Percentiles rank a stretch among this genome's conserved stretches.
These are phyloP conservation scores for Hortiboletus campestris DNA, from an alignment of 768 basidiomycete species.

Conservation along the genomic window DNA sequence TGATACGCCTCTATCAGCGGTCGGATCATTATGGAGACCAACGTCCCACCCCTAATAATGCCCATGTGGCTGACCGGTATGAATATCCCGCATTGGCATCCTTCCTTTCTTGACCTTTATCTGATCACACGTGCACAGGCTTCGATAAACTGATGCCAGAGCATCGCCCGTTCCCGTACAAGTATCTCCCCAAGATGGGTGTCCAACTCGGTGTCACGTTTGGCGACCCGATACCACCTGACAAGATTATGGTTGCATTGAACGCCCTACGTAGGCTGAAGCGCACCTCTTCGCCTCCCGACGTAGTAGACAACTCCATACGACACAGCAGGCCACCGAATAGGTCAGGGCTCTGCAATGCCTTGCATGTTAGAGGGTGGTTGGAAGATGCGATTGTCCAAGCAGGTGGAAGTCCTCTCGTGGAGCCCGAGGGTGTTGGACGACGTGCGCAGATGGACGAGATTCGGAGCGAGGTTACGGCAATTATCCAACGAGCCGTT, in stretches of 20 bases:
- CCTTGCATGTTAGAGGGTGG: slow-evolving; percentile 10
- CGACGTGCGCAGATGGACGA: slow-evolving; percentile 30
- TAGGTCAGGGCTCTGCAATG: not conserved
- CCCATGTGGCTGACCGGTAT: slow-evolving; percentile 93
- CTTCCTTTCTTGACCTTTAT: not conserved
- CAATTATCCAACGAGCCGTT: slow-evolving; percentile 50
- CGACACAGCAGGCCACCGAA: not conserved
- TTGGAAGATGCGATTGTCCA: slow-evolving; percentile 3
- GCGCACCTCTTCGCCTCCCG: not conserved
- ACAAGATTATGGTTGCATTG: slow-evolving; percentile 33
- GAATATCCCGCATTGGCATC: slow-evolving; percentile 2
- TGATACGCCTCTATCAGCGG: slow-evolving; percentile 47
- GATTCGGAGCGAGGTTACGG: slow-evolving; percentile 54
- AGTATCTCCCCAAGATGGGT: slow-evolving; percentile 63
- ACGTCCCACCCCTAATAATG: slow-evolving; percentile 71
- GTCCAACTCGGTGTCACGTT: slow-evolving; percentile 72
- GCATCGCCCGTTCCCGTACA: slow-evolving; percentile 71
- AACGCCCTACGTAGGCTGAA: slow-evolving; percentile 1
- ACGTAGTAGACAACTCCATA: not conserved
- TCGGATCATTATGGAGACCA: slow-evolving; percentile 73
- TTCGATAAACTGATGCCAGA: slow-evolving; percentile 93
- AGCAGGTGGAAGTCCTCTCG: slow-evolving; percentile 3
- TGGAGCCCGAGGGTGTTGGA: slow-evolving; percentile 3
- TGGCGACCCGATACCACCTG: slow-evolving; percentile 64
- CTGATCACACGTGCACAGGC: slow-evolving; percentile 36